Base-by-base conservation (phyloP, 495 filamentous ascomycete species). In the Physcia stellaris region DNA sequence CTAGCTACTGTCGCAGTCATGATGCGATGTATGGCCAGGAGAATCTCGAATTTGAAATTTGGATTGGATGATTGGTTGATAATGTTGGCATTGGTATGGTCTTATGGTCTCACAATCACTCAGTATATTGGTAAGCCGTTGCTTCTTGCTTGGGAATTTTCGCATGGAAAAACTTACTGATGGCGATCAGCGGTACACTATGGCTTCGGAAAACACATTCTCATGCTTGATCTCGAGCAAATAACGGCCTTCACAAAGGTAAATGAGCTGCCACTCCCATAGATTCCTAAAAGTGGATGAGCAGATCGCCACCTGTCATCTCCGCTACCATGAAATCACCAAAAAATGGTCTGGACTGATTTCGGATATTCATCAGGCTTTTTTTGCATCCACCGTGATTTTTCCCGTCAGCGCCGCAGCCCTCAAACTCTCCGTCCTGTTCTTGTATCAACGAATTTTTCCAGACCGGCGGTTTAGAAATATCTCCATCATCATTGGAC, bases 361-460 rank as follows among this genome's bases (percentile, higher is more conserved):
- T n/a, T n/a, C n/a, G n/a, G n/a, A n/a, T n/a, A n/a, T n/a, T n/a
- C n/a, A n/a, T n/a, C n/a, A n/a, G n/a, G n/a, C n/a, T n/a, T n/a
- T n/a, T n/a, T 28, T 7, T 28, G 26, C 9, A 13, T 28, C 26
- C 7, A 28, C 26, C 13, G 7, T 7, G 9, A 28, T 28, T 28
- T 28, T 7, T 13, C 7, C 26, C 13, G 9, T 28, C 26, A 28
- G 13, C n/a, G n/a, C 13, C 26, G 13, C 26, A 16, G 52, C 46
- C 18, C 45, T 53, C 41, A 63, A 63, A 36, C 22, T 63, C 2
- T 63, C 61, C n/a, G 43, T 68, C 18, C 52, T 68, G 2, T 39
- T 63, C 20, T 62, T 68, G 33, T 68, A 66, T 33, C 46, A 55
- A 2, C 62, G 63, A 9, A 61, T 67, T 44, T 58, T 66, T 43